Percentiles rank a stretch among this genome's conserved stretches.
Conservation (phyloP, 2,329 filamentous ascomycete genomes). For the Sporothrix phasma region DNA sequence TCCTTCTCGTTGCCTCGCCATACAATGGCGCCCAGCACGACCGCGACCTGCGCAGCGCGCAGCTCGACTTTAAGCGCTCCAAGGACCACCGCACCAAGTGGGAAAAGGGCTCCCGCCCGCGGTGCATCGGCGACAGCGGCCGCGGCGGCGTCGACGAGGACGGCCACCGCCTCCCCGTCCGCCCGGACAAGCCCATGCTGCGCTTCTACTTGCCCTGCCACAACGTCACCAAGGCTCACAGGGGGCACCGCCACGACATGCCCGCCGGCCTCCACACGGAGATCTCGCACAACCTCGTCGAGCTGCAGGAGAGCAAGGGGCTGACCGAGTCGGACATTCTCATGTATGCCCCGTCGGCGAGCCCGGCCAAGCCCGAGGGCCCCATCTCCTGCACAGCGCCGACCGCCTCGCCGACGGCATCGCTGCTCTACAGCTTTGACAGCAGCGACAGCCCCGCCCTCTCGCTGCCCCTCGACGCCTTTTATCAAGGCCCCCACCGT, state of each 20-base stretch:
- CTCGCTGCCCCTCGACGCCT: constrained; percentile 30
- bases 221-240: not conserved
- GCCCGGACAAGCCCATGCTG: not conserved
- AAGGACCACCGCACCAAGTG: constrained; percentile 36
- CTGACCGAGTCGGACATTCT: not conserved
- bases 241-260: not conserved
- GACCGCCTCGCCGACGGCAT: constrained; percentile 28
- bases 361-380: not conserved
- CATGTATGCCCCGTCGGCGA: not conserved
- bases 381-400: constrained; percentile 20
- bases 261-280: not conserved
- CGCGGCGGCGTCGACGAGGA: not conserved
- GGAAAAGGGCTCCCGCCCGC: constrained; percentile 30
- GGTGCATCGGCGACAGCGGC: constrained; percentile 24
- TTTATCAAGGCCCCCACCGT: constrained; percentile 27
- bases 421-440: constrained; percentile 37
- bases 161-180: not conserved
- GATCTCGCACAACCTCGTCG: not conserved
- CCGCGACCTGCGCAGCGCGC: constrained; percentile 36
- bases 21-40: constrained; percentile 20
- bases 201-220: not conserved
- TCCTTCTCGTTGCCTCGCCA: not conserved
- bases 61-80: constrained; percentile 34
- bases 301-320: not conserved
- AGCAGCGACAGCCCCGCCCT: constrained; percentile 29